phyloP scores from a whole-genome alignment of 441 rosid genomes.

The Pelargonium myrrhifolium region DNA sequence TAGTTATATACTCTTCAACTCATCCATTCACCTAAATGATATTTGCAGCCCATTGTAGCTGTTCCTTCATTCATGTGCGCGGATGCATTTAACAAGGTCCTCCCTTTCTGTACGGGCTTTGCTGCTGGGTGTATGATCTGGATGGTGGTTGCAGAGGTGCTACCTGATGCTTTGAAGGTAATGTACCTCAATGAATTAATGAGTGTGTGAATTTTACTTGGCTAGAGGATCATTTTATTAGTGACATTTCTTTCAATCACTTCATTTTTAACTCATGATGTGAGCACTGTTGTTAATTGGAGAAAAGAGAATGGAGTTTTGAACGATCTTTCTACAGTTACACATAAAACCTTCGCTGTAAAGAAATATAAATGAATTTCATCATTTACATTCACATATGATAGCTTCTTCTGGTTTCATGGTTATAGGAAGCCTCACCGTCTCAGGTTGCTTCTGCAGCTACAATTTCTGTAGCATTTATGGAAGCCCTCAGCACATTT shows the following conservation, averaged over 20 bases:
- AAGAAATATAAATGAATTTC: background rate
- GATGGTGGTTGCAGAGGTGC: conserved; percentile 99
- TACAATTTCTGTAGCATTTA: conserved; percentile 86
- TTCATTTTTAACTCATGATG: background rate
- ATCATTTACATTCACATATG: background rate
- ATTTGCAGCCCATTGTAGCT: conserved; percentile 82
- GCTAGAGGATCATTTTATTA: too few relatives aligned
- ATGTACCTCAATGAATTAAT: conserved; percentile 4
- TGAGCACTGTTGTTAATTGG: background rate
- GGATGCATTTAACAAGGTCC: conserved; percentile 84
- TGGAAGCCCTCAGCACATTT: conserved; percentile 81
- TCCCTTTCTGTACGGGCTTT: conserved; percentile 98
- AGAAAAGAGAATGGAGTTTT: background rate
- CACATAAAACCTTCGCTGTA: background rate
- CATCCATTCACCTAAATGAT: background rate
- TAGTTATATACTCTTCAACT: background rate
- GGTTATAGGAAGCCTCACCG: conserved; percentile 76
- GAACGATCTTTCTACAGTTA: background rate
- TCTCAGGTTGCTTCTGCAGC: conserved; percentile 94
- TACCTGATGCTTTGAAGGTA: conserved; percentile 98
- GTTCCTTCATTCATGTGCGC: conserved; percentile 98
- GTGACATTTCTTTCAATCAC: background rate
- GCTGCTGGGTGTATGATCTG: conserved; percentile 99
- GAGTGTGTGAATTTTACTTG: background rate
- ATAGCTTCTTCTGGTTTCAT: conserved; percentile 13